phyloP scores from a whole-genome alignment of 1,284 basidiomycete species.

The Schizopora paradoxa region DNA sequence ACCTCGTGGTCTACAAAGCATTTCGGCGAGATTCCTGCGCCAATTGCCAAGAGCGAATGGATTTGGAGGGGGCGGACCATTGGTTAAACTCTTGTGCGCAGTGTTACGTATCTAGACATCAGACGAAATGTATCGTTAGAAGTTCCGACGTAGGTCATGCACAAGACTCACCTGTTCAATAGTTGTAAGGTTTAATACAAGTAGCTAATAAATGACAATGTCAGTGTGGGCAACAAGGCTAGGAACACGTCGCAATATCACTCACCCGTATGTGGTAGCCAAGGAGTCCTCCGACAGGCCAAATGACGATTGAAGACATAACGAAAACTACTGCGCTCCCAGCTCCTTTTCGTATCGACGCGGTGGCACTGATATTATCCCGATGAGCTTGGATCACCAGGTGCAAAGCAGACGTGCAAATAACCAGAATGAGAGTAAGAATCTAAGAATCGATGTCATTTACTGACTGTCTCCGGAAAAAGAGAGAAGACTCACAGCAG shows the following conservation, averaged over 20 bases:
- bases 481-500: conserved; percentile 50
- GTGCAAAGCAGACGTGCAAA: conserved; percentile 79
- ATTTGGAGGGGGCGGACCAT: conserved; percentile 62
- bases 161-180: conserved; percentile 76
- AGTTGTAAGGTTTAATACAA: conserved; percentile 83
- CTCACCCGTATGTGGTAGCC: conserved; percentile 81
- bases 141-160: background rate
- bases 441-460: conserved; percentile 39
- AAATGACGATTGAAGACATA: conserved; percentile 65
- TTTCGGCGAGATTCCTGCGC: conserved; percentile 59
- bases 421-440: conserved; percentile 65
- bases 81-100: conserved; percentile 64
- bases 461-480: conserved; percentile 6
- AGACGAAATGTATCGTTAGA: conserved; percentile 9
- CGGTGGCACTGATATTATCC: conserved; percentile 11
- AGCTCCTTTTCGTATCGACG: conserved; percentile 29
- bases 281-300: conserved; percentile 75
- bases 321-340: conserved; percentile 79
- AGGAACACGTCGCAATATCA: conserved; percentile 17
- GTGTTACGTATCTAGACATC: conserved; percentile 64
- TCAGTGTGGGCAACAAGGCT: conserved; percentile 12
- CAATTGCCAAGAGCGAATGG: conserved; percentile 75
- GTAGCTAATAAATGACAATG: conserved; percentile 44
- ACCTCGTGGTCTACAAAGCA: conserved; percentile 67
- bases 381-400: conserved; percentile 60